These are phyloP conservation scores for Talaromyces pinophilus DNA, from an alignment of 2,329 filamentous ascomycete genomes.

Conservation along the genomic window DNA sequence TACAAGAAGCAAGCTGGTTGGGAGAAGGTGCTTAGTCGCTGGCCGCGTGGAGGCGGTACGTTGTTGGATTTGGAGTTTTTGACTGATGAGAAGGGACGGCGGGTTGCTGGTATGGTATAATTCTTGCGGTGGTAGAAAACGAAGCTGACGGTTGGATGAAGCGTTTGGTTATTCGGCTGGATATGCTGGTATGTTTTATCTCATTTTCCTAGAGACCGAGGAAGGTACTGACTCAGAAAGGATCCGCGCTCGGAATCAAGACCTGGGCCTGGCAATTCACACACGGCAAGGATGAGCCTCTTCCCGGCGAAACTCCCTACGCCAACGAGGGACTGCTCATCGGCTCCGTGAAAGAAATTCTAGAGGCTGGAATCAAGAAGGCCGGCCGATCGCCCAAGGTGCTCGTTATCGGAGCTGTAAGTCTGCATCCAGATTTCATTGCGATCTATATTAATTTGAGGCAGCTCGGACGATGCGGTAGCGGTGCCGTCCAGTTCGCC, in stretches of 20 bases:
- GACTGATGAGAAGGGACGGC: conserved; percentile 68
- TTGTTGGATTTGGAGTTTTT: conserved; percentile 89
- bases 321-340: conserved; percentile 74
- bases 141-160: conserved; percentile 6
- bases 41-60: conserved; percentile 71
- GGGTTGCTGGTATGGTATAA: conserved; percentile 40
- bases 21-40: conserved; percentile 77
- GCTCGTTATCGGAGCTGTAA: conserved; percentile 76
- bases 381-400: conserved; percentile 69
- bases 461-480: conserved; percentile 67
- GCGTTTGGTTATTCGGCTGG: conserved; percentile 68
- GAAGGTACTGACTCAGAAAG: conserved; percentile 31
- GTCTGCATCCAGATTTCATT: conserved; percentile 25
- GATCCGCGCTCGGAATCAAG: conserved; percentile 72
- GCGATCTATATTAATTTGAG: conserved; percentile 23
- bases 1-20: conserved; percentile 78
- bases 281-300: conserved; percentile 64
- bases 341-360: conserved; percentile 68
- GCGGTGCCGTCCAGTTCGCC: conserved; percentile 79
- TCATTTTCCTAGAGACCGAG: not conserved
- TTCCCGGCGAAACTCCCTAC: conserved; percentile 60
- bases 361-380: conserved; percentile 67
- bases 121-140: not conserved
- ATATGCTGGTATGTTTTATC: conserved; percentile 56
- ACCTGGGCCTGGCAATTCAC: conserved; percentile 81